Evolutionary conservation across 768 basidiomycete genomes (phyloP).

Genomic region (Brasilioporus rufonigricans): DNA sequence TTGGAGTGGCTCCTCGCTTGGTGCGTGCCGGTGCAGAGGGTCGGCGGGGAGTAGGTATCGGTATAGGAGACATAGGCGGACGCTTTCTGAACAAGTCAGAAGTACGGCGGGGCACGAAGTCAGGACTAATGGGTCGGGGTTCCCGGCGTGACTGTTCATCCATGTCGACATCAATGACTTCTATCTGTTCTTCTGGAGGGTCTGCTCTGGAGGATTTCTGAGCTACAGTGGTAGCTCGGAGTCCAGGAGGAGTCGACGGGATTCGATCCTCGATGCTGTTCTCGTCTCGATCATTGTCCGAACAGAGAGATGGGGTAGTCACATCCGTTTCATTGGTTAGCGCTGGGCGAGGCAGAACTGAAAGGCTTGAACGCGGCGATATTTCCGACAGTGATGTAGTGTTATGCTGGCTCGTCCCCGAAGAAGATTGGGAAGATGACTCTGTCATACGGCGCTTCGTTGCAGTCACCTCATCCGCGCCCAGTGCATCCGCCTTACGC

Average conservation of each 20-base stretch:
- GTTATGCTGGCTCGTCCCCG: slow-evolving; percentile 8
- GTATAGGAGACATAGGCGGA: slow-evolving; percentile 64
- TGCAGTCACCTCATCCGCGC: slow-evolving; percentile 27
- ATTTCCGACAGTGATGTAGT: slow-evolving; percentile 17
- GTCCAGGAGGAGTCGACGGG: slow-evolving; percentile 50
- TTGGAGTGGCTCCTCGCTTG: slow-evolving; percentile 33
- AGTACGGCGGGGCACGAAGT: slow-evolving; percentile 13
- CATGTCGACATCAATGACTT: slow-evolving; percentile 42
- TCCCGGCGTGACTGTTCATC: slow-evolving; percentile 16
- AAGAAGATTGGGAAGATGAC: slow-evolving; percentile 27
- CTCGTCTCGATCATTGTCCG: slow-evolving; percentile 56
- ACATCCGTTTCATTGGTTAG: slow-evolving; percentile 39
- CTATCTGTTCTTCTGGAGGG: slow-evolving; percentile 18
- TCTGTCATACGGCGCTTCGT: slow-evolving; percentile 40
- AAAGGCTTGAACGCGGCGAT: slow-evolving; percentile 27
- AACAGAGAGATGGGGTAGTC: slow-evolving; percentile 70
- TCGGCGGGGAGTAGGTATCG: slow-evolving; percentile 48
- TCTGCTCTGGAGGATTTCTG: background rate
- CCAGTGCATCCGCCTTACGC: slow-evolving; percentile 29
- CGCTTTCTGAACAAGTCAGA: slow-evolving; percentile 55
- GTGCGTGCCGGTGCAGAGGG: slow-evolving; percentile 57
- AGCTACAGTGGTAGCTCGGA: slow-evolving; percentile 21
- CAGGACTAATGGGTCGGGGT: slow-evolving; percentile 6
- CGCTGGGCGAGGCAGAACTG: slow-evolving; percentile 21
- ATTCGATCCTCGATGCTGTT: slow-evolving; percentile 45